Conservation (phyloP, 1,139 yeast genomes). For the Scheffersomyces insectosa region DNA sequence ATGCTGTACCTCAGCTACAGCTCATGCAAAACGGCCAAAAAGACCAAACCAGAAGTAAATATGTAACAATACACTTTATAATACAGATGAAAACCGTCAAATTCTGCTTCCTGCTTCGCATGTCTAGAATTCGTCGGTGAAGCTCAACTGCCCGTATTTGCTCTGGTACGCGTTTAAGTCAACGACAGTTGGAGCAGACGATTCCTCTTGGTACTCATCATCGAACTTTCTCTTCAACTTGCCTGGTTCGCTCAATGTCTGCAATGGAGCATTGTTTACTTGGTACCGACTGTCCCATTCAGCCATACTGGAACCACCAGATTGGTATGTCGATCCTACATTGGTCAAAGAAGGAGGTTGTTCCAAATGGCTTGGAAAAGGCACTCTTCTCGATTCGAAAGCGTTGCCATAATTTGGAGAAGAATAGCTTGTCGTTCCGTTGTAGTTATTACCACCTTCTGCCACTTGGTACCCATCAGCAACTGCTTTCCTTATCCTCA, state of each 20-base stretch:
- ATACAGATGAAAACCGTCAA: no score
- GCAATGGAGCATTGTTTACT: constrained; percentile 13
- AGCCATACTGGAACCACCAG: constrained; percentile 39
- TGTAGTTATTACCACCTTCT: background rate
- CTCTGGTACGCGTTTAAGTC: constrained; percentile 19
- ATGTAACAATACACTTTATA: no score
- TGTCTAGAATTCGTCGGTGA: constrained; percentile 49
- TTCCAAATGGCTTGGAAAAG: constrained; percentile 49
- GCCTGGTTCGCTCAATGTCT: constrained; percentile 8
- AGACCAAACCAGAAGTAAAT: no score
- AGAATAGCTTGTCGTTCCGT: background rate
- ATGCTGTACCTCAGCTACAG: no score
- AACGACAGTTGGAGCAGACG: constrained; percentile 5
- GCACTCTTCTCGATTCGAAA: constrained; percentile 39
- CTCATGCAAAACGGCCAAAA: no score
- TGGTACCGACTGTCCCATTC: constrained; percentile 43
- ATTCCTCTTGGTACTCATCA: constrained; percentile 8
- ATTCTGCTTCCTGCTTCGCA: background rate
- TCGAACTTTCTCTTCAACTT: constrained; percentile 11
- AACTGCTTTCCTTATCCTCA: constrained; percentile 70
- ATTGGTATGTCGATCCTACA: constrained; percentile 42
- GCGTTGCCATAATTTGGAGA: background rate
- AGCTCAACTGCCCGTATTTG: constrained; percentile 45
- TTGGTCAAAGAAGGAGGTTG: constrained; percentile 43
- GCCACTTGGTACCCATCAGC: constrained; percentile 53